Percentiles rank a stretch among this genome's conserved stretches.
Evolutionary conservation across 768 basidiomycete species (phyloP).

Genomic region (Podaxis mareebaensis): DNA sequence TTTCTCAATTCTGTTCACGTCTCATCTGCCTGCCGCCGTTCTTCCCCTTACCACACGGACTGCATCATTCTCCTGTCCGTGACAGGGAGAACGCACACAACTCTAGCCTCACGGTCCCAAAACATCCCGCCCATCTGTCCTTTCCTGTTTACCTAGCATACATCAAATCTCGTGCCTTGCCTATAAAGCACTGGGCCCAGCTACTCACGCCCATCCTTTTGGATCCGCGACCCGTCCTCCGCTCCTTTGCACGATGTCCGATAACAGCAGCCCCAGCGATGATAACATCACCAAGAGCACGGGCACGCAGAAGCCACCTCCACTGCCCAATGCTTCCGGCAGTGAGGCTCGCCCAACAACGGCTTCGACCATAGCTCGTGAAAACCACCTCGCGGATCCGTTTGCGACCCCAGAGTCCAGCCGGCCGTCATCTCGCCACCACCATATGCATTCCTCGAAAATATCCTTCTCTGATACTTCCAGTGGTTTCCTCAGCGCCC

Average conservation of each 20-base stretch:
- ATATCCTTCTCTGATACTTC: conserved; percentile 28
- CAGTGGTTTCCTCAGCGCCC: conserved; percentile 18
- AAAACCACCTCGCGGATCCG: conserved; percentile 25
- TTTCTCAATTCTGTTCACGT: neutral
- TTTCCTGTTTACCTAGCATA: neutral
- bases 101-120: neutral
- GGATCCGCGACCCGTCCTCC: conserved; percentile 9
- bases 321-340: conserved; percentile 11
- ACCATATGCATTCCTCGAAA: conserved; percentile 26
- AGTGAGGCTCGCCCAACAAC: conserved; percentile 24
- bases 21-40: neutral
- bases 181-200: conserved; percentile 10
- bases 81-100: neutral
- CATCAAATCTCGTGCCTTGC: neutral
- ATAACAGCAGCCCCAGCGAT: neutral
- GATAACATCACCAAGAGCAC: conserved; percentile 17
- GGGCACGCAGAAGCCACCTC: conserved; percentile 16
- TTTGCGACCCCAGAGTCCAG: conserved; percentile 38
- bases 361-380: conserved; percentile 21
- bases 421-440: conserved; percentile 33
- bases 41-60: conserved; percentile 2
- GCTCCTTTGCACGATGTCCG: conserved; percentile 9
- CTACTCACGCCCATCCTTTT: conserved; percentile 6
- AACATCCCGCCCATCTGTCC: neutral
- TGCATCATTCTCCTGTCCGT: neutral